These are phyloP conservation scores for Pelargonium exstipulatum DNA, from an alignment of 441 rosid genomes.

Conservation along the genomic window DNA sequence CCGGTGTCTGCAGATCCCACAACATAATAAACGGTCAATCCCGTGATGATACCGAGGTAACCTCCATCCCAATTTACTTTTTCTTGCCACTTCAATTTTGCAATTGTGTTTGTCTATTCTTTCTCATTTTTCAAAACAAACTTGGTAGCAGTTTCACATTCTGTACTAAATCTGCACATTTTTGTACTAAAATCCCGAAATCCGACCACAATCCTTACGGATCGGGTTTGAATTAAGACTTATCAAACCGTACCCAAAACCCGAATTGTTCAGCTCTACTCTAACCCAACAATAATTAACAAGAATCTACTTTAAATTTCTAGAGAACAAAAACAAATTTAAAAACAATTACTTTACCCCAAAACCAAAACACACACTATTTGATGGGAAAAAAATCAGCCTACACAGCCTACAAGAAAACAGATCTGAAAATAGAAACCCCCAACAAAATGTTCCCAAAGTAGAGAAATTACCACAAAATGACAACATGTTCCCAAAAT, in stretches of 20 bases:
- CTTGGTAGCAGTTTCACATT: no score
- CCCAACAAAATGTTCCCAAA: background rate
- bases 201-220: no score
- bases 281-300: no score
- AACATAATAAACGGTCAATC: constrained; percentile 8
- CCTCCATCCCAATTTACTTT: background rate
- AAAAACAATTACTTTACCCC: background rate
- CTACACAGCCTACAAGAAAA: background rate
- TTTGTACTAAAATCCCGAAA: no score
- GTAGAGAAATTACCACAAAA: background rate
- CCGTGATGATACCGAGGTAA: background rate
- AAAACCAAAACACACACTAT: background rate
- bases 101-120: background rate
- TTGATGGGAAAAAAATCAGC: background rate
- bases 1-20: constrained; percentile 10
- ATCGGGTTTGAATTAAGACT: no score
- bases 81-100: background rate
- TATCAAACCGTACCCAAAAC: no score
- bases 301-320: no score
- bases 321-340: background rate
- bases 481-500: background rate
- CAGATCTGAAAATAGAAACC: constrained; percentile 2
- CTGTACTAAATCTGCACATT: no score
- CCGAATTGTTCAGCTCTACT: no score
- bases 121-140: background rate